phyloP scores from a whole-genome alignment of 139 green algal genomes.

The Chlorella sp. region DNA sequence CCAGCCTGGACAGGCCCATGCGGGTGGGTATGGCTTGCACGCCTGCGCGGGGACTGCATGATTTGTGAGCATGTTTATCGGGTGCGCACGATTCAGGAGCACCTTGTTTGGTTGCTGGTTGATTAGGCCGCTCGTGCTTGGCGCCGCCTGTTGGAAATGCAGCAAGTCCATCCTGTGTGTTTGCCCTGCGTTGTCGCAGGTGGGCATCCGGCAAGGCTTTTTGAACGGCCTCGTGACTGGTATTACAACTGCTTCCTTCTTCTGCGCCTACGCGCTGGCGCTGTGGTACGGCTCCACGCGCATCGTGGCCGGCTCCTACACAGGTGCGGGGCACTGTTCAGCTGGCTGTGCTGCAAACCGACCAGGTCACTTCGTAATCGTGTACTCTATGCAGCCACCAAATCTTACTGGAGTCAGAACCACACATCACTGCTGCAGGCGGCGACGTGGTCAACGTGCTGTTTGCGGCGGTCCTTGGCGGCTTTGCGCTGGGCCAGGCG shows the following conservation, averaged over 20 bases:
- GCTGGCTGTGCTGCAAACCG: no score
- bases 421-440: background rate
- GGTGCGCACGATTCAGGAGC: no score
- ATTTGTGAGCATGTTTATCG: no score
- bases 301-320: slow-evolving; percentile 60
- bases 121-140: no score
- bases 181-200: background rate
- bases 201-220: slow-evolving; percentile 46
- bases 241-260: slow-evolving; percentile 36
- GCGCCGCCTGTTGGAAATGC: no score
- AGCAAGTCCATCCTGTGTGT: no score
- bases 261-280: slow-evolving; percentile 66
- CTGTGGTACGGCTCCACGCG: slow-evolving; percentile 78
- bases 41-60: no score
- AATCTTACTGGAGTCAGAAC: no score
- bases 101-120: no score
- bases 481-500: slow-evolving; percentile 67
- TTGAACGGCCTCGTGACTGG: slow-evolving; percentile 53
- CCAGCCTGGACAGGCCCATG: slow-evolving; percentile 47
- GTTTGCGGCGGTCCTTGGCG: slow-evolving; percentile 79
- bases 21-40: no score
- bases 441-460: slow-evolving; percentile 74
- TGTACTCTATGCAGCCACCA: no score
- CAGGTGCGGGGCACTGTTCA: slow-evolving; percentile 27
- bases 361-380: no score